phyloP scores from a whole-genome alignment of 2,329 filamentous ascomycete genomes.

The Alternaria sp. region DNA sequence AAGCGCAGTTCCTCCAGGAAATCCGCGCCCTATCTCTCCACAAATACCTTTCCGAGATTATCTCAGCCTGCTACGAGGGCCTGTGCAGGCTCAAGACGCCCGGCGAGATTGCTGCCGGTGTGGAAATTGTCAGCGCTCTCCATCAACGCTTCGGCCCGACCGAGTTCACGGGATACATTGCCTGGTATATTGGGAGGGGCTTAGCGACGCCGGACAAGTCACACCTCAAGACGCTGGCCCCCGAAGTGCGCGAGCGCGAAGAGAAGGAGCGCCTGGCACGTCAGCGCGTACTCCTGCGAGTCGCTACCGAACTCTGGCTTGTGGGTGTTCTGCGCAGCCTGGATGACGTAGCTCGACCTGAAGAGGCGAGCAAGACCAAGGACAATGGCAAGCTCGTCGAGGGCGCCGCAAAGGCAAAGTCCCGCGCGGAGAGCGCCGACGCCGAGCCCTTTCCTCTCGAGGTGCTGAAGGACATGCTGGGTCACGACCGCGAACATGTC shows the following conservation, averaged over 20 bases:
- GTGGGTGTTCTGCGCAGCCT: conserved; percentile 86
- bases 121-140: conserved; percentile 92
- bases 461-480: conserved; percentile 94
- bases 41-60: conserved; percentile 97
- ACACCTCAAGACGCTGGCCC: conserved; percentile 75
- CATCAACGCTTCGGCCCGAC: conserved; percentile 91
- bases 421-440: conserved; percentile 67
- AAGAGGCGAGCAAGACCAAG: conserved; percentile 67
- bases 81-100: conserved; percentile 89
- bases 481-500: conserved; percentile 88
- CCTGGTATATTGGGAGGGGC: conserved; percentile 89
- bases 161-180: conserved; percentile 90
- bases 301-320: conserved; percentile 96
- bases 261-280: conserved; percentile 90
- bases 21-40: conserved; percentile 88
- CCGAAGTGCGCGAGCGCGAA: conserved; percentile 88
- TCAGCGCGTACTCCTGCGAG: conserved; percentile 83
- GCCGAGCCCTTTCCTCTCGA: conserved; percentile 94
- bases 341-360: conserved; percentile 69
- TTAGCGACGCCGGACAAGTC: conserved; percentile 89
- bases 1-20: conserved; percentile 85
- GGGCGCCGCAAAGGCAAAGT: conserved; percentile 66
- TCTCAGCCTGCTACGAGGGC: conserved; percentile 93
- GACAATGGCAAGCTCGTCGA: conserved; percentile 61
- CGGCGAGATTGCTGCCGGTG: conserved; percentile 87